A percentile compares a stretch with the other conserved stretches of the same genome.
Evolutionary conservation across 2,329 filamentous ascomycete species (phyloP).

Genomic region (Penicillium occitanis): DNA sequence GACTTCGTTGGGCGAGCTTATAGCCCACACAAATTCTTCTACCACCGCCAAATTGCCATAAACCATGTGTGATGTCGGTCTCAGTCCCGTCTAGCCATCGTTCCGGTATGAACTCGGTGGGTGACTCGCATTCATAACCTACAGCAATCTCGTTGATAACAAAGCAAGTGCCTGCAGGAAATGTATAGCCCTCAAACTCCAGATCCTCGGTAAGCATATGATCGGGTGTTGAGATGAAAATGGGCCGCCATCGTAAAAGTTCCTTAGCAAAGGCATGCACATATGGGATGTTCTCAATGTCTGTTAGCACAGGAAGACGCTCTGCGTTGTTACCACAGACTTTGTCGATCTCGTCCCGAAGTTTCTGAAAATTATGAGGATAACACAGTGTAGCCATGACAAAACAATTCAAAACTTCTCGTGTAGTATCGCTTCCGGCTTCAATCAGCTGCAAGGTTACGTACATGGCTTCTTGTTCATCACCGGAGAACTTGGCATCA

Average conservation of each 20-base stretch:
- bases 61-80: constrained; percentile 30
- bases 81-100: constrained; percentile 41
- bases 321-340: not conserved
- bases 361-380: constrained; percentile 28
- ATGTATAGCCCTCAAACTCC: constrained; percentile 31
- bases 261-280: constrained; percentile 32
- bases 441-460: constrained; percentile 43
- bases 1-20: constrained; percentile 31
- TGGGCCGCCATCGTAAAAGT: constrained; percentile 32
- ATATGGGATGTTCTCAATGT: constrained; percentile 30
- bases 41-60: constrained; percentile 39
- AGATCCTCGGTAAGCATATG: constrained; percentile 29
- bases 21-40: constrained; percentile 39
- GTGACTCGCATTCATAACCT: constrained; percentile 31
- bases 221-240: constrained; percentile 29
- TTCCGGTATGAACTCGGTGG: constrained; percentile 35
- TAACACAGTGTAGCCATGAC: constrained; percentile 30
- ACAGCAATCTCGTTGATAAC: constrained; percentile 37
- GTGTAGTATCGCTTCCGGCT: constrained; percentile 48
- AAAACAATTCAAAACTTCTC: constrained; percentile 39
- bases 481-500: constrained; percentile 32
- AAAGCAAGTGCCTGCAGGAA: constrained; percentile 34
- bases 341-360: constrained; percentile 21
- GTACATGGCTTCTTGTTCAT: constrained; percentile 44
- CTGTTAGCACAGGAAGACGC: constrained; percentile 27